Base-by-base conservation (phyloP, 352 stramenopile genomes). In the Globisporangium carolinianum region DNA sequence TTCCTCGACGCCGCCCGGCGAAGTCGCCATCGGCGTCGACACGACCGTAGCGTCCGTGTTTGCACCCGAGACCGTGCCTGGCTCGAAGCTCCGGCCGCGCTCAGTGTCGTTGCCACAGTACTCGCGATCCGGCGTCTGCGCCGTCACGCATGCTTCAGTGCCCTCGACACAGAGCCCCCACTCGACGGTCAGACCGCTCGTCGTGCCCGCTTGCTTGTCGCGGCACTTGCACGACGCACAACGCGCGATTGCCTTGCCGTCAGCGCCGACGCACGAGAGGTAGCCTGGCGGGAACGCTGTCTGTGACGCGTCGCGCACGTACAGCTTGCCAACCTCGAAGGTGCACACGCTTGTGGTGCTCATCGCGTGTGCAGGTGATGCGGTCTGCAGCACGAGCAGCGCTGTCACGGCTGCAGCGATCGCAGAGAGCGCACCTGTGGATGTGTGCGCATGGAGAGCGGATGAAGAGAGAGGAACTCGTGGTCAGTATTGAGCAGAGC, bases 211-310 rank as follows among this genome's bases (percentile, higher is more conserved):
- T 46, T 62, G 46, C 18, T 57, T 59, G 17, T 80, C 66, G n/a
- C 73, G 71, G 57, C 73, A 83, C 3, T 61, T 57, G 45, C 73
- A 83, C 3, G 48, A 38, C 5, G 54, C 39, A 46, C 73, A 83
- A 24, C 60, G 63, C 38, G 50, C 51, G 47, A 62, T 59, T 15
- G 63, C 47, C 39, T 57, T 43, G 24, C 47, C 41, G n/a, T 65
- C 48, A 1, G 45, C 58, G 53, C 53, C 59, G 47, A 59, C 18
- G 51, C 73, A 83, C 41, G 68, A 59, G 52, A 74, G 51, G 38
- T 69, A 80, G 5, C 69, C 73, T 5, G 51, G 38, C 12, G 71
- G 69, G 48, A 79, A 72, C 15, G 55, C n/a, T 15, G 37, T 59
- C 47, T 71, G 60, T 4, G 47, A 63, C 6, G 54, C 37, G 45